These are phyloP conservation scores for Metschnikowia sp. DNA, from an alignment of 805 yeast species.

Conservation along the genomic window DNA sequence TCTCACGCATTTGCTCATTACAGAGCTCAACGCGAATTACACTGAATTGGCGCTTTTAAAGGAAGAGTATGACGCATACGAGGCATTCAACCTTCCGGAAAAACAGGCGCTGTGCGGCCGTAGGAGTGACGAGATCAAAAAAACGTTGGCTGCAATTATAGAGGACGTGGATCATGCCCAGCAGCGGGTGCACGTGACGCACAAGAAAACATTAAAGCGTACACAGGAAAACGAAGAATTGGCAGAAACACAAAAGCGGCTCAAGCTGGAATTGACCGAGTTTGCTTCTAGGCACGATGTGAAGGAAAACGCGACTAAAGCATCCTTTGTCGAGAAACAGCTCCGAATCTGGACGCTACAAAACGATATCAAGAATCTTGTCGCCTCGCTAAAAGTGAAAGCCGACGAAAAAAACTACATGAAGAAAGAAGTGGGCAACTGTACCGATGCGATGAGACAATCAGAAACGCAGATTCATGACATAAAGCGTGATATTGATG, in stretches of 20 bases:
- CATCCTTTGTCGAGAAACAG: slow-evolving; percentile 35
- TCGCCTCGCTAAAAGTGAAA: slow-evolving; percentile 44
- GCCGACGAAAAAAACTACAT: slow-evolving; percentile 63
- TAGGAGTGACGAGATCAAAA: slow-evolving; percentile 40
- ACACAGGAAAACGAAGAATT: slow-evolving; percentile 27
- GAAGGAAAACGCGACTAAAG: slow-evolving; percentile 18
- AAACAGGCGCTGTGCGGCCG: slow-evolving; percentile 39
- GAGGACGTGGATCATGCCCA: slow-evolving; percentile 44
- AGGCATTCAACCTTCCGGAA: slow-evolving; percentile 37
- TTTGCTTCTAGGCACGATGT: slow-evolving; percentile 22
- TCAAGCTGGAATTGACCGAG: slow-evolving; percentile 27
- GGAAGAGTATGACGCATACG: slow-evolving; percentile 37
- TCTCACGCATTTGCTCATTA: slow-evolving; percentile 62
- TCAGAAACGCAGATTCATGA: slow-evolving; percentile 32
- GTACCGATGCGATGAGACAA: slow-evolving; percentile 47
- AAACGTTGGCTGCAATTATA: slow-evolving; percentile 44
- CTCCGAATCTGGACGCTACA: slow-evolving; percentile 43
- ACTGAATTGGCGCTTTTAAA: slow-evolving; percentile 40
- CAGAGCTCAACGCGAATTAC: slow-evolving; percentile 50
- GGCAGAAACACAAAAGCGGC: slow-evolving; percentile 23
- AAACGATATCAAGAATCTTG: slow-evolving; percentile 41
- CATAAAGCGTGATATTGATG: slow-evolving; percentile 18
- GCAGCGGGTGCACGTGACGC: slow-evolving; percentile 32
- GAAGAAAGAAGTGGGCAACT: slow-evolving; percentile 54
- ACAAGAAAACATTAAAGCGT: slow-evolving; percentile 29